These are phyloP conservation scores for Capronia coronata DNA, from an alignment of 2,329 filamentous ascomycete genomes.

Conservation along the genomic window DNA sequence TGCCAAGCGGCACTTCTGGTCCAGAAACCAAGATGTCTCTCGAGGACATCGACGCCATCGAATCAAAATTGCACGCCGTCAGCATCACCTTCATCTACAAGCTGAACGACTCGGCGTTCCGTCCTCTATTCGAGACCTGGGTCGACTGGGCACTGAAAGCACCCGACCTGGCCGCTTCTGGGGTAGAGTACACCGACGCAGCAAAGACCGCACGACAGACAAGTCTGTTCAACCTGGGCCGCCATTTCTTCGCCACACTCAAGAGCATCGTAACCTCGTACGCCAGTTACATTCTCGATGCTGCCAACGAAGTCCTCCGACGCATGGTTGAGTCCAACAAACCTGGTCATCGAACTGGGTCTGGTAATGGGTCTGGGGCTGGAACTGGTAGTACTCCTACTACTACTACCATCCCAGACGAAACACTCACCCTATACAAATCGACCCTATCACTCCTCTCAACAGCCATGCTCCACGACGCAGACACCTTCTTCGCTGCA, in stretches of 20 bases:
- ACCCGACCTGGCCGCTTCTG: constrained; percentile 1
- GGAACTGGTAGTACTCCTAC: too few relatives aligned
- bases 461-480: constrained; percentile 23
- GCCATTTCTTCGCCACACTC: constrained; percentile 15
- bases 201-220: constrained; percentile 60
- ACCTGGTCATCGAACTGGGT: too few relatives aligned
- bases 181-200: neutral
- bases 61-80: constrained; percentile 60
- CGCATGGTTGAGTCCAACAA: neutral
- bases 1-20: constrained; percentile 30
- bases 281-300: constrained; percentile 74
- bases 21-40: constrained; percentile 37
- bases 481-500: constrained; percentile 36
- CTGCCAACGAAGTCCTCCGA: constrained; percentile 58
- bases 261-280: constrained; percentile 88
- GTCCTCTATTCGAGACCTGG: constrained; percentile 81
- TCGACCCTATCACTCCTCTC: constrained; percentile 7
- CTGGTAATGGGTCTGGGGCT: too few relatives aligned
- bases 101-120: constrained; percentile 87
- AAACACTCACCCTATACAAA: constrained; percentile 21
- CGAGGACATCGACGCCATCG: constrained; percentile 50
- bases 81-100: constrained; percentile 91
- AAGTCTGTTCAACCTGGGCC: constrained; percentile 33
- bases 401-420: constrained; percentile 32
- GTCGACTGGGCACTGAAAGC: constrained; percentile 66